Percentiles rank a stretch among this genome's conserved stretches.
Evolutionary conservation across 2,329 filamentous ascomycete genomes (phyloP).

Genomic region (Ophiostoma quercus): DNA sequence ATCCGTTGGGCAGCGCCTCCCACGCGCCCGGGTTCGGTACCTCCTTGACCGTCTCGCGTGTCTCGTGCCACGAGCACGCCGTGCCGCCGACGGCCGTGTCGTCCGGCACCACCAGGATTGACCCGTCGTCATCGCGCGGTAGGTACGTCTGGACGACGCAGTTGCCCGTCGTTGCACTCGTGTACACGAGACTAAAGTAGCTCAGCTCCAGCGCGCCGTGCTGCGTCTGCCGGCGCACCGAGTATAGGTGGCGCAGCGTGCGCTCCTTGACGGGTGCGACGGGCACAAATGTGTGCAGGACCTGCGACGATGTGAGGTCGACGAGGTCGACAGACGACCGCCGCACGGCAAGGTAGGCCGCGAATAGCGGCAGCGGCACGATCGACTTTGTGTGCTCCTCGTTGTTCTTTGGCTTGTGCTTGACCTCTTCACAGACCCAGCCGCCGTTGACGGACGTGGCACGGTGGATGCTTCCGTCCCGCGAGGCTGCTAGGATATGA

Average conservation of each 20-base stretch:
- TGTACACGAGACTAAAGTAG: slow-evolving; percentile 59
- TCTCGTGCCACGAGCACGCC: slow-evolving; percentile 49
- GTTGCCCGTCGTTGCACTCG: slow-evolving; percentile 53
- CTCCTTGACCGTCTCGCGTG: slow-evolving; percentile 47
- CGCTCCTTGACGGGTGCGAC: slow-evolving; percentile 50
- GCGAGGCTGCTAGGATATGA: slow-evolving; percentile 46
- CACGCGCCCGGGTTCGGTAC: slow-evolving; percentile 61
- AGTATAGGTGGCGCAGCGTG: slow-evolving; percentile 57
- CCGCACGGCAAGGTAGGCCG: slow-evolving; percentile 57
- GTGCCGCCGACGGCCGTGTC: slow-evolving; percentile 37
- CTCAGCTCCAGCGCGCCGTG: slow-evolving; percentile 48
- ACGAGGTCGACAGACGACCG: slow-evolving; percentile 54
- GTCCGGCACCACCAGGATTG: background rate
- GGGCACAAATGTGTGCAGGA: slow-evolving; percentile 59
- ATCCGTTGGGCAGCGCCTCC: slow-evolving; percentile 56
- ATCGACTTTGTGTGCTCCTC: slow-evolving; percentile 51
- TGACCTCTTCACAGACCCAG: slow-evolving; percentile 49
- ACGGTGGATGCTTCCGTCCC: slow-evolving; percentile 47
- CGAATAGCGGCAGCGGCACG: slow-evolving; percentile 53
- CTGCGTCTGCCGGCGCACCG: slow-evolving; percentile 45
- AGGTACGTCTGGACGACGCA: slow-evolving; percentile 62
- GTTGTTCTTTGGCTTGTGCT: slow-evolving; percentile 35
- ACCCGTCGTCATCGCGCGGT: slow-evolving; percentile 41
- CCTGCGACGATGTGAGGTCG: slow-evolving; percentile 50
- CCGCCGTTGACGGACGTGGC: slow-evolving; percentile 39